Percentiles rank a stretch among this genome's conserved stretches.
phyloP scores from a whole-genome alignment of 108 stramenopile genomes.

The Nitzschia inconspicua region DNA sequence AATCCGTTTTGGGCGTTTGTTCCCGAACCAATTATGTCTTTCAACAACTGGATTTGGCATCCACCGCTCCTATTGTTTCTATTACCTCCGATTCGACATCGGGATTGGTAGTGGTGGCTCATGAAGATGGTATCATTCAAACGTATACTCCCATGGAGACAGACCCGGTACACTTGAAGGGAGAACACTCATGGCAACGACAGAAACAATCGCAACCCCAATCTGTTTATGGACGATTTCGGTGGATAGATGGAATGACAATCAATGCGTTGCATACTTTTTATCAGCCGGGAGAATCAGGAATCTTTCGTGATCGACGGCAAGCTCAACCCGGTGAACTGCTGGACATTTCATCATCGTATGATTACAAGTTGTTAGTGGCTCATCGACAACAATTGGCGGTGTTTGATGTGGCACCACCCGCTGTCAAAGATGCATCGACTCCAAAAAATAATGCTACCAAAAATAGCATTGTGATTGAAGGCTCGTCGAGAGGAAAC shows the following conservation, averaged over 20 bases:
- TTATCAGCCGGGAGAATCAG: slow-evolving; percentile 10
- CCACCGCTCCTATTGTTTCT: slow-evolving; percentile 18
- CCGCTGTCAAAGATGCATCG: neutral
- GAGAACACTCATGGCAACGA: neutral
- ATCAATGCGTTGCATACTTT: slow-evolving; percentile 21
- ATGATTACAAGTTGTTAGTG: slow-evolving; percentile 44
- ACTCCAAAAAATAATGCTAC: too few species aligned
- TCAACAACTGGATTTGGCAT: slow-evolving; percentile 43
- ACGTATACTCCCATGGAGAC: slow-evolving; percentile 30
- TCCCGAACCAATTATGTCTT: slow-evolving; percentile 61
- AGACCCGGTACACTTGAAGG: neutral
- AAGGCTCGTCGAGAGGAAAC: neutral
- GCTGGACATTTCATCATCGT: slow-evolving; percentile 33
- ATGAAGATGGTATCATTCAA: slow-evolving; percentile 31
- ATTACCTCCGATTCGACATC: slow-evolving; percentile 28
- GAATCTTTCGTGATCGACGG: slow-evolving; percentile 17
- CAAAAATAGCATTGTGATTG: neutral
- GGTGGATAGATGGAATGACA: slow-evolving; percentile 14
- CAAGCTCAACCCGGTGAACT: slow-evolving; percentile 17
- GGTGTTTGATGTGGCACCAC: slow-evolving; percentile 46
- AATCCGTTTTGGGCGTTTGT: slow-evolving; percentile 40
- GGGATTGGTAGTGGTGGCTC: slow-evolving; percentile 28
- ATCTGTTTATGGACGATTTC: slow-evolving; percentile 25
- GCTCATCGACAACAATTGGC: slow-evolving; percentile 68
- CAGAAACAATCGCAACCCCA: slow-evolving; percentile 2